Evolutionary conservation across 164 flowering plant species (phyloP), one percentile per base, ranked within the genome.

Genomic region (Aristolochia contorta): DNA sequence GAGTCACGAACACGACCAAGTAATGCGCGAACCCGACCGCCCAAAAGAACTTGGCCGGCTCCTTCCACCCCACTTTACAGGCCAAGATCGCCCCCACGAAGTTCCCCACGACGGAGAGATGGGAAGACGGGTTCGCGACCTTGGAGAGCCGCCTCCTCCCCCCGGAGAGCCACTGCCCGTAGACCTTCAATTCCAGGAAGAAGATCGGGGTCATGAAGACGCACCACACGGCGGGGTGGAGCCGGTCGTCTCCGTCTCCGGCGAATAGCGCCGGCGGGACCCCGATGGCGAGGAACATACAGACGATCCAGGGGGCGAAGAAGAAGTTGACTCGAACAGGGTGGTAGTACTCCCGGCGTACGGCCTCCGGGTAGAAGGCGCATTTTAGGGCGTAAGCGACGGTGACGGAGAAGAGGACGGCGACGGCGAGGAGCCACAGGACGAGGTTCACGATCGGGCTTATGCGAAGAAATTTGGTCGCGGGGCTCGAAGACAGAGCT

Each of bases 131-230:
- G 64, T 94, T 94, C 0, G 86, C 97, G 3, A 94, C 99, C 69
- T 83, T 82, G 54, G 86, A 80, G 12, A 94, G 83, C 5, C 99
- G 78, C 48, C 96, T 66, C 69, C 83, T 88, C 15, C 99, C 99
- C 1, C 96, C 97, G 0, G 97, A 88, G 19, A 91, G 82, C 99
- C 99, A 94, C 56, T 94, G 96, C 2, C 97, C 99, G 59, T 94
- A 91, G 55, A 94, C 84, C 71, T 91, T 94, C 50, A 94, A 84
- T 69, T 94, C 95, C 1, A 94, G 95, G 16, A 78, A 24, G 67
- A 91, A 78, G 16, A 77, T 62, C 0, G 99, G 97, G 9, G 64
- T 75, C 89, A 89, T 87, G 83, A 94, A 82, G 54, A 48, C 62
- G 60, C 86, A 86, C 91, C 93, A 93, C 12, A 90, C 54, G 14